Percentiles rank a stretch among this genome's conserved stretches.
Evolutionary conservation across 2,329 filamentous ascomycete genomes (phyloP).

Genomic region (Alternaria triticimaculans): DNA sequence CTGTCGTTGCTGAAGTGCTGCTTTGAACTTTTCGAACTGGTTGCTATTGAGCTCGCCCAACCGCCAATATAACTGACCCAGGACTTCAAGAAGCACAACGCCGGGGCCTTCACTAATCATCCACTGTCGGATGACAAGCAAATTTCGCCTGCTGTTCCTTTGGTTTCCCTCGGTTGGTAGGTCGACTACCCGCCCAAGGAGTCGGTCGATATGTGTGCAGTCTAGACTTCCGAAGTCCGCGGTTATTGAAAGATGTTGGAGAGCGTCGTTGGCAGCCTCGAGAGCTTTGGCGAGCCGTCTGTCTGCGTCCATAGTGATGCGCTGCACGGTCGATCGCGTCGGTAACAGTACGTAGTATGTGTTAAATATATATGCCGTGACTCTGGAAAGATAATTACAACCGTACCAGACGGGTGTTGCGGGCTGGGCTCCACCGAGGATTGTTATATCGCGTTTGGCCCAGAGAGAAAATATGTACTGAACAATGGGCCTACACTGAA

Average conservation of each 20-base stretch:
- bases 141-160: slow-evolving; percentile 43
- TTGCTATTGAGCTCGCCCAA: slow-evolving; percentile 46
- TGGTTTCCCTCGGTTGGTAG: slow-evolving; percentile 45
- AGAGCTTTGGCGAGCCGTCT: slow-evolving; percentile 40
- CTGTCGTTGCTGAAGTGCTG: slow-evolving; percentile 33
- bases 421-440: slow-evolving; percentile 7
- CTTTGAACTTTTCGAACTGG: slow-evolving; percentile 46
- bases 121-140: slow-evolving; percentile 44
- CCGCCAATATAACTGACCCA: slow-evolving; percentile 46
- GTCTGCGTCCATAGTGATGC: slow-evolving; percentile 39
- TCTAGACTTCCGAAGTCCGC: slow-evolving; percentile 39
- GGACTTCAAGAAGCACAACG: slow-evolving; percentile 42
- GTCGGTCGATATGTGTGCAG: slow-evolving; percentile 44
- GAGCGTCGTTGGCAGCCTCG: slow-evolving; percentile 43
- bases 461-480: slow-evolving; percentile 6
- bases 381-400: not conserved
- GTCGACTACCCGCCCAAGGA: slow-evolving; percentile 44
- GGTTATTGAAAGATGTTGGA: slow-evolving; percentile 44
- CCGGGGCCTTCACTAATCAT: slow-evolving; percentile 44
- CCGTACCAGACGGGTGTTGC: not conserved
- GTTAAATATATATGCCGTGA: not conserved
- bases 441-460: slow-evolving; percentile 19
- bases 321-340: slow-evolving; percentile 15
- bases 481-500: not conserved
- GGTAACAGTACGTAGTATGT: slow-evolving; percentile 1